Evolutionary conservation across 2,329 filamentous ascomycete genomes (phyloP), one percentile per base, ranked within the genome.

Genomic region (Ceratocystis variospora): DNA sequence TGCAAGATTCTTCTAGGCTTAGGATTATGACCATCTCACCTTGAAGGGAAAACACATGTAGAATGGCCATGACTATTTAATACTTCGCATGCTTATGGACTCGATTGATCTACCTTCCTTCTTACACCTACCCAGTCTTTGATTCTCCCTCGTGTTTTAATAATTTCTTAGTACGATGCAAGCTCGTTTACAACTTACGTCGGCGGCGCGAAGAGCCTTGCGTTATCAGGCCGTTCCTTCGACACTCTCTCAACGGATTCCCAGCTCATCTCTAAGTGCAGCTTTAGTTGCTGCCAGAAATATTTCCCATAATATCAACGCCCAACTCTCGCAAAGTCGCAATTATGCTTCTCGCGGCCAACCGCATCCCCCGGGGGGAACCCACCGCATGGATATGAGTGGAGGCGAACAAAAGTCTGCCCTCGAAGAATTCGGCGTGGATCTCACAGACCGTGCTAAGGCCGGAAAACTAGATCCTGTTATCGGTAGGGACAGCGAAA

Each of bases 381-480:
- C 91, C 0, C 90, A 96, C 76, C 88, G 88, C 70, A 97, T 97
- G 92, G 86, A 97, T 73, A 77, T 97, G 74, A 84, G 90, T 66
- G 88, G 80, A 33, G 83, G 83, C 71, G 81, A 83, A 57, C 80
- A 96, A 75, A 96, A 96, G 76, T 80, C 92, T 1, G 92, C 94
- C 0, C 78, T 97, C 63, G 93, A 97, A 75, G 84, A 96, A 75
- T 99, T 87, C 72, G 94, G 94, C 67, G 81, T 96, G 68, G 93
- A 99, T 74, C 79, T 99, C 64, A 97, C 94, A 1, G 88, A 85
- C 12, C 84, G 84, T 71, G 94, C 94, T 22, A 89, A 83, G 74
- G 87, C 88, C 62, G 94, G 94, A 50, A 96, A 96, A 73, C 81
- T 99, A 2, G 94, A 99, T 73, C 94, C 94, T 0, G 93, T 97